Evolutionary conservation across 2,329 filamentous ascomycete genomes (phyloP).

Genomic region (Teratosphaeria gauchensis): DNA sequence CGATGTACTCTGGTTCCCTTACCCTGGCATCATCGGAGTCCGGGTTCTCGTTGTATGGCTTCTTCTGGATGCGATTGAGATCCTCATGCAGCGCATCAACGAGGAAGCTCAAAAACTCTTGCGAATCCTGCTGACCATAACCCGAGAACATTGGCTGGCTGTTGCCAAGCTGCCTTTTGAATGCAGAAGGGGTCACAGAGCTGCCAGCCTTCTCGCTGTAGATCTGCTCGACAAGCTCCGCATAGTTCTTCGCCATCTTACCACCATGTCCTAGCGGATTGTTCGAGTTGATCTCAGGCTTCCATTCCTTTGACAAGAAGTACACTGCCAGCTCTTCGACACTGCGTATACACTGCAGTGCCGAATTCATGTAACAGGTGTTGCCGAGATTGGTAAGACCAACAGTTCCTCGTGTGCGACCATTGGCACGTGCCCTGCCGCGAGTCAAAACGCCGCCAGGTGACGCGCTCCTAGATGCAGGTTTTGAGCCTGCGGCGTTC

Average conservation of each 20-base stretch:
- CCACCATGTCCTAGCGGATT: constrained; percentile 84
- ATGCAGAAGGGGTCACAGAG: constrained; percentile 68
- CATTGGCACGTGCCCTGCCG: constrained; percentile 59
- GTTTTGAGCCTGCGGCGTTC: constrained; percentile 32
- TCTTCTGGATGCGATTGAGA: constrained; percentile 84
- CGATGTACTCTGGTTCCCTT: constrained; percentile 67
- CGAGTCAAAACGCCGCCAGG: constrained; percentile 54
- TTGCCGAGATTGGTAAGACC: constrained; percentile 88
- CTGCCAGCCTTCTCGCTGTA: constrained; percentile 58
- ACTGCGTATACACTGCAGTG: constrained; percentile 84
- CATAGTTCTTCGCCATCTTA: constrained; percentile 77
- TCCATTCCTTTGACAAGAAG: constrained; percentile 65
- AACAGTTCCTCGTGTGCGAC: constrained; percentile 63
- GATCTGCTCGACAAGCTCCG: constrained; percentile 63
- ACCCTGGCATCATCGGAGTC: constrained; percentile 97
- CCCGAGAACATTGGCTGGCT: constrained; percentile 82
- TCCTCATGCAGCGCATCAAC: constrained; percentile 94
- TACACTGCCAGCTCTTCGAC: constrained; percentile 91
- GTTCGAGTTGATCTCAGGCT: constrained; percentile 69
- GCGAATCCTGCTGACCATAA: constrained; percentile 93
- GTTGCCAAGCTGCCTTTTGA: constrained; percentile 73
- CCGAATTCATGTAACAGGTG: constrained; percentile 99
- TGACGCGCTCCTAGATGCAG: constrained; percentile 31
- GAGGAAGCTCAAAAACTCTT: constrained; percentile 91
- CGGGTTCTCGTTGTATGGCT: constrained; percentile 94